A percentile compares a stretch with the other conserved stretches of the same genome.
phyloP scores from a whole-genome alignment of 495 filamentous ascomycete species.

The Bacidia rubella region DNA sequence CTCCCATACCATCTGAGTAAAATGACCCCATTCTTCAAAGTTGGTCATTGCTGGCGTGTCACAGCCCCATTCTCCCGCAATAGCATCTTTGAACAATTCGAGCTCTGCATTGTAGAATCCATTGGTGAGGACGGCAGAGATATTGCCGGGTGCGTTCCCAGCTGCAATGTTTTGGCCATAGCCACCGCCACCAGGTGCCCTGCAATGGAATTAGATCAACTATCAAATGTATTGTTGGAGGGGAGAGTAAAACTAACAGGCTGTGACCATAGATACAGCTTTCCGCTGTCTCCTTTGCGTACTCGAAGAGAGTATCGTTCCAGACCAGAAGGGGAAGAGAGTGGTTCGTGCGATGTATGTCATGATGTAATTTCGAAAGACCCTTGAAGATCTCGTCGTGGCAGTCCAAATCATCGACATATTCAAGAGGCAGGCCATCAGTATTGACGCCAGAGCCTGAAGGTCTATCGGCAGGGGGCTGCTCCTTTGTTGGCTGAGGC shows the following conservation, averaged over 20 bases:
- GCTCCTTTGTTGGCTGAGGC: conserved; percentile 2
- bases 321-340: conserved; percentile 51
- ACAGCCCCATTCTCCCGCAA: not conserved
- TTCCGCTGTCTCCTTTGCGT: conserved; percentile 38
- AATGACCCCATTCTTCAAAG: conserved; percentile 54
- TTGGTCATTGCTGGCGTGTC: not conserved
- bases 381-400: conserved; percentile 30
- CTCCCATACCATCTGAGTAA: conserved; percentile 86
- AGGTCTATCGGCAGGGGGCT: conserved; percentile 5
- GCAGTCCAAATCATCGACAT: conserved; percentile 9
- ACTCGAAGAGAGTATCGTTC: conserved; percentile 45
- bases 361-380: conserved; percentile 57
- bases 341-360: conserved; percentile 76
- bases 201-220: conserved; percentile 12
- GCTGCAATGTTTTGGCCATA: conserved; percentile 81
- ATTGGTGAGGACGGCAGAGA: conserved; percentile 54
- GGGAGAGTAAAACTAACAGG: conserved; percentile 41
- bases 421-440: conserved; percentile 12
- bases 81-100: conserved; percentile 27
- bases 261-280: conserved; percentile 64
- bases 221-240: not conserved
- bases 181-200: conserved; percentile 37
- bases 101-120: conserved; percentile 79
- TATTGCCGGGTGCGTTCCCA: conserved; percentile 27
- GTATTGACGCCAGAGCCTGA: conserved; percentile 13